phyloP scores from a whole-genome alignment of 805 yeast genomes.

The Candida jianshihensis region DNA sequence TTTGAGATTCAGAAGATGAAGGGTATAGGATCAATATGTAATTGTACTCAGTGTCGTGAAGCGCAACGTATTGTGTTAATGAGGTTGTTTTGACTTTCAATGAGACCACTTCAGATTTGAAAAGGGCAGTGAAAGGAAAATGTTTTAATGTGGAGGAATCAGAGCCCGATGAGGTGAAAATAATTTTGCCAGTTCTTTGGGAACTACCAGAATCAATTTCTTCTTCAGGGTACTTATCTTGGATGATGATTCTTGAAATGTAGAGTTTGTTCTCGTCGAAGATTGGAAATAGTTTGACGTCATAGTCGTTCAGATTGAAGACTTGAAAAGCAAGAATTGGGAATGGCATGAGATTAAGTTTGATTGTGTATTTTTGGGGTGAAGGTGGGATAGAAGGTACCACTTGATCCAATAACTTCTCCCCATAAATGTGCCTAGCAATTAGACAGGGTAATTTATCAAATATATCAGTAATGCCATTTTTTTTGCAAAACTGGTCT shows the following conservation, averaged over 20 bases:
- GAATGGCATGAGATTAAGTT: slow-evolving; percentile 7
- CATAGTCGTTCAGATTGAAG: slow-evolving; percentile 20
- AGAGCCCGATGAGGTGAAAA: slow-evolving; percentile 3
- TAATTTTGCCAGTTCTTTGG: slow-evolving; percentile 13
- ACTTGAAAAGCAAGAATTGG: slow-evolving; percentile 17
- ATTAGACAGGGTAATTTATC: too few species aligned
- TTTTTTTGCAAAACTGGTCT: too few species aligned
- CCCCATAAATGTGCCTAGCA: too few species aligned
- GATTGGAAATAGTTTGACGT: slow-evolving; percentile 15
- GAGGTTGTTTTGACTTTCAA: slow-evolving; percentile 8
- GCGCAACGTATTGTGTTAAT: slow-evolving; percentile 7
- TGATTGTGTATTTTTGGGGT: background rate
- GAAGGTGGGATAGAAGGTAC: too few species aligned
- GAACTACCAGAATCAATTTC: slow-evolving; percentile 19
- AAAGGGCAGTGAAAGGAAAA: slow-evolving; percentile 19
- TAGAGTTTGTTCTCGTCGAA: slow-evolving; percentile 16
- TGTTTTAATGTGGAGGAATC: slow-evolving; percentile 8
- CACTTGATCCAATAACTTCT: too few species aligned
- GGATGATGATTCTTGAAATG: slow-evolving; percentile 14
- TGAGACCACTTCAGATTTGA: slow-evolving; percentile 10
- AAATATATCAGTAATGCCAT: too few species aligned
- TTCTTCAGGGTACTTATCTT: slow-evolving; percentile 13
- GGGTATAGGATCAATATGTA: slow-evolving; percentile 16
- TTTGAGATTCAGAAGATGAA: slow-evolving; percentile 4
- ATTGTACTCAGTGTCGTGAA: slow-evolving; percentile 19